These are phyloP conservation scores for Nicotiana otophora DNA, from an alignment of 257 asterid genomes.

Conservation along the genomic window DNA sequence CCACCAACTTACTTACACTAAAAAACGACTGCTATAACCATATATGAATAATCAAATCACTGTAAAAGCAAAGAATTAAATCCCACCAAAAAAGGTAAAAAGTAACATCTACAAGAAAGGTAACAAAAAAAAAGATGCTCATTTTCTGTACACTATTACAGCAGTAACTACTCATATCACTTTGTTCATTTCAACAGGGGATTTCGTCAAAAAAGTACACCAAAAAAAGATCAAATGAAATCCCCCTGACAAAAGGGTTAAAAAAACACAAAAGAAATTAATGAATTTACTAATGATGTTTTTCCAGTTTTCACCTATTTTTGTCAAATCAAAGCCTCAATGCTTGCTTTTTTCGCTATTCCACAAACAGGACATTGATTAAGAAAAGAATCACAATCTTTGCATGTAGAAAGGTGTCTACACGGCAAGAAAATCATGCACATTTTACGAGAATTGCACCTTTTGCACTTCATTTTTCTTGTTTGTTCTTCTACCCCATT, in stretches of 20 bases:
- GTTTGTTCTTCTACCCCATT: neutral
- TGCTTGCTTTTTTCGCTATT: slow-evolving; percentile 41
- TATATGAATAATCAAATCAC: neutral
- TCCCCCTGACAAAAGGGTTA: neutral
- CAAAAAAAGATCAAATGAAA: neutral
- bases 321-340: slow-evolving; percentile 45
- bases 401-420: slow-evolving; percentile 71
- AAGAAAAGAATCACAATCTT: slow-evolving; percentile 48
- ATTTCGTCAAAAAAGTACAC: slow-evolving; percentile 1
- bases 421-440: slow-evolving; percentile 70
- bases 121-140: neutral
- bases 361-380: slow-evolving; percentile 68
- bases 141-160: neutral
- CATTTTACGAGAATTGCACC: slow-evolving; percentile 42
- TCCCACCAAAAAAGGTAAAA: neutral
- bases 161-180: neutral
- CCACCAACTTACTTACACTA: neutral
- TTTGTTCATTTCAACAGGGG: neutral
- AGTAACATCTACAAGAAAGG: neutral
- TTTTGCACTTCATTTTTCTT: slow-evolving; percentile 41
- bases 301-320: neutral
- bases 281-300: neutral
- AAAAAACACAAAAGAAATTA: neutral
- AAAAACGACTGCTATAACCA: neutral
- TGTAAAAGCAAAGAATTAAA: neutral